Evolutionary conservation across 1,284 basidiomycete species (phyloP).

Genomic region (Sutorius eximius): DNA sequence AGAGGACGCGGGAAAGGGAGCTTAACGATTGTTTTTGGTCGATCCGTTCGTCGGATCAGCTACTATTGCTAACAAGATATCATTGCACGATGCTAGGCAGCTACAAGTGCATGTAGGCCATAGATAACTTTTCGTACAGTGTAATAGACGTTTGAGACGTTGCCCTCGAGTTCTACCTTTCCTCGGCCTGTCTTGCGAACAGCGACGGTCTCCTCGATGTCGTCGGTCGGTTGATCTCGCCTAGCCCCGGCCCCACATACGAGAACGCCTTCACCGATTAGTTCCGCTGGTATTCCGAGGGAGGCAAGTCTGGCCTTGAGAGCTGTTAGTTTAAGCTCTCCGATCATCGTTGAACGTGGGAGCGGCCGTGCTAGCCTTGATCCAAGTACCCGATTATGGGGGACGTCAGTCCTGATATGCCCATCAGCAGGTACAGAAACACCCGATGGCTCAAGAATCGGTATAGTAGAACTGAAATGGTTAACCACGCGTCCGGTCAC

Average conservation of each 20-base stretch:
- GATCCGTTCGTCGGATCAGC: not conserved
- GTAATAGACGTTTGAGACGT: conserved; percentile 86
- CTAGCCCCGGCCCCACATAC: conserved; percentile 77
- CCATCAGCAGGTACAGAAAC: conserved; percentile 34
- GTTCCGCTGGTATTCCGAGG: conserved; percentile 82
- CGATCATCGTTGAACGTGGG: conserved; percentile 91
- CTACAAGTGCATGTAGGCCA: conserved; percentile 82
- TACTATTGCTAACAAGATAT: conserved; percentile 5
- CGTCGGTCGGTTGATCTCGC: conserved; percentile 44
- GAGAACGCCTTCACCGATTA: conserved; percentile 93
- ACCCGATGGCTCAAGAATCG: conserved; percentile 63
- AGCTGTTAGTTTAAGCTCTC: conserved; percentile 87
- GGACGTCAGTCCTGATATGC: conserved; percentile 25
- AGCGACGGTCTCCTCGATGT: conserved; percentile 75
- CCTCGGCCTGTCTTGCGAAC: conserved; percentile 86
- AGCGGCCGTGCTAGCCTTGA: conserved; percentile 59
- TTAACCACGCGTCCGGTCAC: conserved; percentile 83
- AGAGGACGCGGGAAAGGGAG: conserved; percentile 86
- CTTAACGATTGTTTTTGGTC: conserved; percentile 13
- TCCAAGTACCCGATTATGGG: conserved; percentile 52
- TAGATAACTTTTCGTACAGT: conserved; percentile 86
- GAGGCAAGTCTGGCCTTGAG: conserved; percentile 77
- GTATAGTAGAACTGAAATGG: conserved; percentile 76
- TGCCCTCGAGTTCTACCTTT: conserved; percentile 85
- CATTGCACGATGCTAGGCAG: conserved; percentile 45